phyloP scores from a whole-genome alignment of 2,329 filamentous ascomycete genomes.

The Neoascochyta sp. region DNA sequence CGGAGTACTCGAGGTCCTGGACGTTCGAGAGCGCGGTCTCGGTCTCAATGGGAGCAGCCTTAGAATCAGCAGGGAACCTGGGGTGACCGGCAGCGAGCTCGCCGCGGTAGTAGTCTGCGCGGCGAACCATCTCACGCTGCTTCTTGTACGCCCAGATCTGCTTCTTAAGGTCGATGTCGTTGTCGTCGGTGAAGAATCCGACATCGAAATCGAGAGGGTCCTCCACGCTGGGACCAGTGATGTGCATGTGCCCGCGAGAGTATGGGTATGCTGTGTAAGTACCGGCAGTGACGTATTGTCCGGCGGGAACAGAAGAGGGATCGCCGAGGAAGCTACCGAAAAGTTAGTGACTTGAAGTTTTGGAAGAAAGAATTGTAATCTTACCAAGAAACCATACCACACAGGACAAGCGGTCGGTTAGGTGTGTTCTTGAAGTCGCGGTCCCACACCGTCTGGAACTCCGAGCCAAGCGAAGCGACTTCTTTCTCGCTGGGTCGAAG shows the following conservation, averaged over 20 bases:
- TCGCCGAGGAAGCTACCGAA: constrained; percentile 28
- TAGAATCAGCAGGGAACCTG: constrained; percentile 18
- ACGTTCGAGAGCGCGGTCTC: constrained; percentile 9
- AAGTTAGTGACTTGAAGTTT: constrained; percentile 1
- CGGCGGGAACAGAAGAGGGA: constrained; percentile 27
- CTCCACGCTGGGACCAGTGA: constrained; percentile 45
- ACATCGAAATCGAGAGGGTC: constrained; percentile 55
- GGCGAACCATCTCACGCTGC: constrained; percentile 58
- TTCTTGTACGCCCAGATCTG: constrained; percentile 64
- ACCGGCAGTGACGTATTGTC: constrained; percentile 53
- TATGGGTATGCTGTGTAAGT: constrained; percentile 59
- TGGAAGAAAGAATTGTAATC: constrained; percentile 3
- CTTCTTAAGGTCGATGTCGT: constrained; percentile 57
- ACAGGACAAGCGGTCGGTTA: constrained; percentile 51
- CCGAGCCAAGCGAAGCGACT: constrained; percentile 50
- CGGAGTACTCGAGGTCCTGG: constrained; percentile 17
- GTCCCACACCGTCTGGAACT: constrained; percentile 55
- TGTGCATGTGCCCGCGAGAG: constrained; percentile 60
- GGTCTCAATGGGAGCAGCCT: constrained; percentile 13
- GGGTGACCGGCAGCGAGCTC: constrained; percentile 41
- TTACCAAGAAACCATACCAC: constrained; percentile 39
- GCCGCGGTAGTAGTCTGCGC: constrained; percentile 51
- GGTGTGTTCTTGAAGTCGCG: constrained; percentile 49
- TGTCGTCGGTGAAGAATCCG: constrained; percentile 54
- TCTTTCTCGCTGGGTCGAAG: constrained; percentile 54